These are phyloP conservation scores for Pythium angustatum DNA, from an alignment of 352 stramenopile genomes.

Conservation along the genomic window DNA sequence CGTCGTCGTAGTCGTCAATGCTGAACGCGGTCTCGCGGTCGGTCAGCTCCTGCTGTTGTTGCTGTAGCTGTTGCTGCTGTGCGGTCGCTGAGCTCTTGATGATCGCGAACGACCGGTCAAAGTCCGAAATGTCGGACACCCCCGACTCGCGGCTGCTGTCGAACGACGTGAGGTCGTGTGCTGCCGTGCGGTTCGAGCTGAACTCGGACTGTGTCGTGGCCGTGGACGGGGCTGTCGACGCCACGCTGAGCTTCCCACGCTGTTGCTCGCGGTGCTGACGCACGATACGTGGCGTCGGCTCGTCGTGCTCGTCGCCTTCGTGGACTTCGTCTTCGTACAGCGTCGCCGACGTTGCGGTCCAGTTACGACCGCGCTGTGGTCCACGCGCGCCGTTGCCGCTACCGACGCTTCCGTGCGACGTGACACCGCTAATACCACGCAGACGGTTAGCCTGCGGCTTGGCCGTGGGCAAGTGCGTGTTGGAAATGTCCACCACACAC, in stretches of 20 bases:
- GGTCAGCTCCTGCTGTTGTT: too few species aligned
- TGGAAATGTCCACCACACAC: slow-evolving; percentile 23
- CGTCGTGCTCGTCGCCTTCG: background rate
- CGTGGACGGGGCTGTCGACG: slow-evolving; percentile 9
- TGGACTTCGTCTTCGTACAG: slow-evolving; percentile 23
- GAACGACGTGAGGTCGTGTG: slow-evolving; percentile 14
- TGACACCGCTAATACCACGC: background rate
- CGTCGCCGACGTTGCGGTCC: slow-evolving; percentile 9
- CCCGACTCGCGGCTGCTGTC: slow-evolving; percentile 9
- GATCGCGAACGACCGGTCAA: slow-evolving; percentile 26
- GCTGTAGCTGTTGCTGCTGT: slow-evolving; percentile 2
- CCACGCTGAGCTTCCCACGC: slow-evolving; percentile 20
- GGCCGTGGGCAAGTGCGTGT: slow-evolving; percentile 22
- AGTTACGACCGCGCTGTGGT: slow-evolving; percentile 11
- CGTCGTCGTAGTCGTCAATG: slow-evolving; percentile 17
- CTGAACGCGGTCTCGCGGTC: slow-evolving; percentile 22
- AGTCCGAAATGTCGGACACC: slow-evolving; percentile 24
- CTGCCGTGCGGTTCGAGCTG: slow-evolving; percentile 6
- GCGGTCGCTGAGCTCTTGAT: slow-evolving; percentile 9
- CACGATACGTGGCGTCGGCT: background rate
- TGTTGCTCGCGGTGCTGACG: background rate
- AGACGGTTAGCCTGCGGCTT: slow-evolving; percentile 9
- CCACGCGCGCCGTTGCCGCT: background rate
- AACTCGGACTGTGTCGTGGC: slow-evolving; percentile 10
- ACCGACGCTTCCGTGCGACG: background rate